A percentile compares a stretch with the other conserved stretches of the same genome.
Conservation (phyloP, 495 filamentous ascomycete species). For the Bathelium albidoporum region DNA sequence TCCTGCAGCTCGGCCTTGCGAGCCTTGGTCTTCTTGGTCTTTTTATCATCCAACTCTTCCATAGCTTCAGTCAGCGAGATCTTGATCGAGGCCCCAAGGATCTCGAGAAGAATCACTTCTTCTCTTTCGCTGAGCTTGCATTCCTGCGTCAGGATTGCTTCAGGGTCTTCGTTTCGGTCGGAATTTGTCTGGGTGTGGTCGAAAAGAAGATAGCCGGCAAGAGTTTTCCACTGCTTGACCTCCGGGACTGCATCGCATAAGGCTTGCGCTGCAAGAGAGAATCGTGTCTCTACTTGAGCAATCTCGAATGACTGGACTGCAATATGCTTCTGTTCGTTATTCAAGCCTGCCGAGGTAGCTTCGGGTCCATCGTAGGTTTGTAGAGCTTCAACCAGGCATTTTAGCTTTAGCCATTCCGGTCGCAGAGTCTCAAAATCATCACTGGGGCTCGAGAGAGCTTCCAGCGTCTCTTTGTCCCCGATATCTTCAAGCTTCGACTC, state of each 20-base stretch:
- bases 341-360: constrained; percentile 15
- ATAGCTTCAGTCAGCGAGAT: constrained; percentile 48
- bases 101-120: constrained; percentile 74
- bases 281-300: constrained; percentile 57
- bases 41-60: constrained; percentile 24
- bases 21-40: constrained; percentile 38
- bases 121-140: constrained; percentile 68
- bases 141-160: constrained; percentile 48
- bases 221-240: constrained; percentile 72
- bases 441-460: constrained; percentile 51
- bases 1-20: constrained; percentile 50
- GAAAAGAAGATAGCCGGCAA: constrained; percentile 83
- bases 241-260: constrained; percentile 73
- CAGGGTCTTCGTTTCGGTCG: constrained; percentile 43
- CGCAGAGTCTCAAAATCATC: constrained; percentile 67
- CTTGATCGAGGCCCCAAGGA: constrained; percentile 71
- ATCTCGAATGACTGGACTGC: constrained; percentile 17
- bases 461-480: constrained; percentile 65
- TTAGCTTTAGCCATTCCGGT: constrained; percentile 78
- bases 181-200: constrained; percentile 61
- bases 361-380: constrained; percentile 56
- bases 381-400: constrained; percentile 78
- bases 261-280: constrained; percentile 72
- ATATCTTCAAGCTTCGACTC: constrained; percentile 74
- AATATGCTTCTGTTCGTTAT: constrained; percentile 30